Evolutionary conservation across 2,329 filamentous ascomycete species (phyloP).

Genomic region (Pestalotiopsis sp.): DNA sequence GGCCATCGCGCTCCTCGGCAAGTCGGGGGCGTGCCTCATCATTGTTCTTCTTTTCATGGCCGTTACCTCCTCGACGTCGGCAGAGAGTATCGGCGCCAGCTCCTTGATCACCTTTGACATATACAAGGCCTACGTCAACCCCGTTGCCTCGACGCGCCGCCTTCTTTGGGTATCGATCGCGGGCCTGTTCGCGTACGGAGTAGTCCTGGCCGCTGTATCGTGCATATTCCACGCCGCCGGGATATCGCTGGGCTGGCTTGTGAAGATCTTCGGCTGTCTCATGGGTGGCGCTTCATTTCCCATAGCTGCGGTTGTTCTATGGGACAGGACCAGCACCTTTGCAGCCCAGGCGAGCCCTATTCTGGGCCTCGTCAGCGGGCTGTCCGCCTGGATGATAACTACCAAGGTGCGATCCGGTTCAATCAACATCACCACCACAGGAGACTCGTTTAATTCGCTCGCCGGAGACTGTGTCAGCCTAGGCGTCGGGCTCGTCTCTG

Average conservation of each 20-base stretch:
- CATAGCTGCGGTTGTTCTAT: slow-evolving; percentile 39
- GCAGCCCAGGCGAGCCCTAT: slow-evolving; percentile 37
- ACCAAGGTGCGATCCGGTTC: slow-evolving; percentile 33
- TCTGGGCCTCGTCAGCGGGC: slow-evolving; percentile 33
- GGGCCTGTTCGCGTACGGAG: slow-evolving; percentile 34
- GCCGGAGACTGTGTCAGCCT: slow-evolving; percentile 40
- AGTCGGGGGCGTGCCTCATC: slow-evolving; percentile 35
- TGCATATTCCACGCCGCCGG: slow-evolving; percentile 38
- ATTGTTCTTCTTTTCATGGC: slow-evolving; percentile 50
- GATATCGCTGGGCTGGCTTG: slow-evolving; percentile 40
- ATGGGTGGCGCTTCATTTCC: slow-evolving; percentile 40
- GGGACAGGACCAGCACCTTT: slow-evolving; percentile 39
- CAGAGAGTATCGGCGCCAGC: slow-evolving; percentile 45
- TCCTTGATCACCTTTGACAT: slow-evolving; percentile 41
- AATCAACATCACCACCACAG: slow-evolving; percentile 37
- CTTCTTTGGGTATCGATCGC: slow-evolving; percentile 35
- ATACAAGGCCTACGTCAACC: slow-evolving; percentile 40
- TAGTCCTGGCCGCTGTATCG: slow-evolving; percentile 34
- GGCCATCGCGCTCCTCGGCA: slow-evolving; percentile 38
- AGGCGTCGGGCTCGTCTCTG: slow-evolving; percentile 35
- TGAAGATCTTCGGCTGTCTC: slow-evolving; percentile 41
- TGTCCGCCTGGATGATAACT: slow-evolving; percentile 40
- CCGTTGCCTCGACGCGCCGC: slow-evolving; percentile 29
- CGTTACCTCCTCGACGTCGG: slow-evolving; percentile 43
- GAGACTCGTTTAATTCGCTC: slow-evolving; percentile 39